phyloP scores from a whole-genome alignment of 106 monocot species.

The Hemerocallis citrina region DNA sequence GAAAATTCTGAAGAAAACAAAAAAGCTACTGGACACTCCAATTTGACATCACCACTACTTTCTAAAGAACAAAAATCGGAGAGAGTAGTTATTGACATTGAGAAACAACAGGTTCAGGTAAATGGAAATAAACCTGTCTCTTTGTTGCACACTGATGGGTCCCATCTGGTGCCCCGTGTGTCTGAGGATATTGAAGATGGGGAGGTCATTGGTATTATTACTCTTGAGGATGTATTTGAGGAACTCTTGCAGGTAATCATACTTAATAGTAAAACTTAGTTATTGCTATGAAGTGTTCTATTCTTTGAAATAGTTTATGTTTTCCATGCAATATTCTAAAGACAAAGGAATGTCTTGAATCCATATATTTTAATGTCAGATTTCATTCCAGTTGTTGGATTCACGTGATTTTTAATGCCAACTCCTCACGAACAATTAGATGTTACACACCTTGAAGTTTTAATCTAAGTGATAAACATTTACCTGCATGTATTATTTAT shows the following conservation, averaged over 20 bases:
- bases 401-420: too few relatives aligned
- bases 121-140: conserved; percentile 15
- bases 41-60: conserved; percentile 40
- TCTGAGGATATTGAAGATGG: conserved; percentile 72
- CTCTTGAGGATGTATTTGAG: conserved; percentile 96
- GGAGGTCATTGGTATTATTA: conserved; percentile 92
- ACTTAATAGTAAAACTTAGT: neutral
- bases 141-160: conserved; percentile 17
- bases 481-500: too few relatives aligned
- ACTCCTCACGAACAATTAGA: too few relatives aligned
- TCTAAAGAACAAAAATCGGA: conserved; percentile 33
- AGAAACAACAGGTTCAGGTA: conserved; percentile 16
- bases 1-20: conserved; percentile 29
- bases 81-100: conserved; percentile 44
- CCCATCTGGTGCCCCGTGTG: conserved; percentile 14
- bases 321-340: too few relatives aligned
- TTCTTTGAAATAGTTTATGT: too few relatives aligned
- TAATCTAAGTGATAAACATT: too few relatives aligned
- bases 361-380: too few relatives aligned
- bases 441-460: too few relatives aligned
- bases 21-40: conserved; percentile 22
- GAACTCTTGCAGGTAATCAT: conserved; percentile 71
- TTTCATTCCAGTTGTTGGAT: too few relatives aligned
- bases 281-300: too few relatives aligned
- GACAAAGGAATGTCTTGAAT: neutral